Evolutionary conservation across 2,329 filamentous ascomycete species (phyloP).

Genomic region (Cytospora piceae): DNA sequence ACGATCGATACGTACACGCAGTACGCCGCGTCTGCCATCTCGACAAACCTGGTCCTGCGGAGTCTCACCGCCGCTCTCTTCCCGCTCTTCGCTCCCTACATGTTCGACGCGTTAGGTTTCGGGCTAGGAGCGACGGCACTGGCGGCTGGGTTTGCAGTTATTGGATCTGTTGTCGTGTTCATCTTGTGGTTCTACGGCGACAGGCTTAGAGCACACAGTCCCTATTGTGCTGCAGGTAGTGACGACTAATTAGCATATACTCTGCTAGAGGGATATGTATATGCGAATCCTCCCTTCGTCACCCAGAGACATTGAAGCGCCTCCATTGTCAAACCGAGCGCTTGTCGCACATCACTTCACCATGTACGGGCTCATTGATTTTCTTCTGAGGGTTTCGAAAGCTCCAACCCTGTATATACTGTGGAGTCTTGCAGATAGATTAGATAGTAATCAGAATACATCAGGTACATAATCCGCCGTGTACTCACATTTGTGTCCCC

Average conservation of each 20-base stretch:
- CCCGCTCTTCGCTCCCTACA: conserved; percentile 17
- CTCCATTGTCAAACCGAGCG: too few species aligned
- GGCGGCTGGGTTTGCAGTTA: conserved; percentile 1
- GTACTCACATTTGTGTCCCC: too few species aligned
- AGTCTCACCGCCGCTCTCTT: conserved; percentile 18
- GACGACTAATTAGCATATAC: background rate
- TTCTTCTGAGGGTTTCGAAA: too few species aligned
- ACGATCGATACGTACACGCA: conserved; percentile 51
- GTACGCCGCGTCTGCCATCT: conserved; percentile 43
- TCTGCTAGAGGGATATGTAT: too few species aligned
- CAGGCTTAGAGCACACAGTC: conserved; percentile 4
- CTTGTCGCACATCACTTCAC: too few species aligned
- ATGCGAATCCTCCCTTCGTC: too few species aligned
- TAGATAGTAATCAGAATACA: too few species aligned
- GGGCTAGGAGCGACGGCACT: conserved; percentile 5
- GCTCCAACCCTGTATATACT: too few species aligned
- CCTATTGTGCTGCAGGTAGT: conserved; percentile 8
- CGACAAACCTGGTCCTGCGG: conserved; percentile 39
- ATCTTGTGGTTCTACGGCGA: conserved; percentile 13
- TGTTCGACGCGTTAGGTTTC: conserved; percentile 6
- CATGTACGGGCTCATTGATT: too few species aligned
- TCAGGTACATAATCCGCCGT: too few species aligned
- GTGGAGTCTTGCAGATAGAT: too few species aligned
- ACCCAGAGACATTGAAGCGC: too few species aligned
- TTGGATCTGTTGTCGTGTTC: background rate